phyloP scores from a whole-genome alignment of 2,329 filamentous ascomycete genomes.

The Cytospora chrysosperma region DNA sequence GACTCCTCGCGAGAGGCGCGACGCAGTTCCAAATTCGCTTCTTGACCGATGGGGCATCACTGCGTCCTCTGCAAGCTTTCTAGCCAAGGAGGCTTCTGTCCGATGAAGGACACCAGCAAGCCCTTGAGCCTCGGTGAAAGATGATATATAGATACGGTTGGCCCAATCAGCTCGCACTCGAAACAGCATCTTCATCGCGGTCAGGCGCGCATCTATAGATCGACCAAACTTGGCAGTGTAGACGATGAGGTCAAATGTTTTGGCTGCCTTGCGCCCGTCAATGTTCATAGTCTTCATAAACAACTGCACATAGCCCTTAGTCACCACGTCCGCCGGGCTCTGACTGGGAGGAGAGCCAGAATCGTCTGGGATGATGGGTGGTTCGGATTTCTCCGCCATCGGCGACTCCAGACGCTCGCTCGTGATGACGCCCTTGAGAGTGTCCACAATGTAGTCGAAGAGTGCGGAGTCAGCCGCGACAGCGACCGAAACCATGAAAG shows the following conservation, averaged over 20 bases:
- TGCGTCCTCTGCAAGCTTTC: conserved; percentile 53
- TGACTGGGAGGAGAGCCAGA: conserved; percentile 34
- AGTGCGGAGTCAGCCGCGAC: conserved; percentile 56
- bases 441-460: conserved; percentile 58
- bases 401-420: conserved; percentile 49
- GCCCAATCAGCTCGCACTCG: conserved; percentile 80
- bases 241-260: conserved; percentile 62
- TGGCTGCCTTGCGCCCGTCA: conserved; percentile 63
- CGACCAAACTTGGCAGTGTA: conserved; percentile 59
- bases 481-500: conserved; percentile 64
- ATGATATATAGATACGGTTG: conserved; percentile 70
- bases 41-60: conserved; percentile 46
- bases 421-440: conserved; percentile 50
- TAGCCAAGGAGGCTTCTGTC: conserved; percentile 52
- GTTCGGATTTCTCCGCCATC: conserved; percentile 32
- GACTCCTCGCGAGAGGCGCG: conserved; percentile 49
- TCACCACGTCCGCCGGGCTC: conserved; percentile 69
- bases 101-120: conserved; percentile 72
- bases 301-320: conserved; percentile 69
- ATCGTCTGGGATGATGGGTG: conserved; percentile 30
- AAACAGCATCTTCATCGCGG: conserved; percentile 76
- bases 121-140: conserved; percentile 68
- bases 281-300: conserved; percentile 72
- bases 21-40: conserved; percentile 41
- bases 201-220: conserved; percentile 67